Evolutionary conservation across 805 yeast genomes (phyloP).

Genomic region (Metschnikowia kofuensis): DNA sequence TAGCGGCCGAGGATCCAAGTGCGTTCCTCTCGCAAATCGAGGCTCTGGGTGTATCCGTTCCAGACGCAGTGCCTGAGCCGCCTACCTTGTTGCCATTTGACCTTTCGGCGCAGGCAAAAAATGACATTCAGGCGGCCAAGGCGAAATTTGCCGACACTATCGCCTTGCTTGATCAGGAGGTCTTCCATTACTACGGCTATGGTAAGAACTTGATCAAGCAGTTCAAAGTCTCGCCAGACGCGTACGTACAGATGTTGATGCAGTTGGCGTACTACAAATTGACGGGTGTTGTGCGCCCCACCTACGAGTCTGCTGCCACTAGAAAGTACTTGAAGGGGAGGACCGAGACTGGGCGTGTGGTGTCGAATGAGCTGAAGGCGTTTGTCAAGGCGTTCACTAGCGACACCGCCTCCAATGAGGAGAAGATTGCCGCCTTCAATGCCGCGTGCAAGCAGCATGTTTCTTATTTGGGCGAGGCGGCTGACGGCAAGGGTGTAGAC

Average conservation of each 20-base stretch:
- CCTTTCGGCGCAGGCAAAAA: conserved; percentile 48
- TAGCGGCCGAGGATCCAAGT: conserved; percentile 46
- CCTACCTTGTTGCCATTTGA: conserved; percentile 49
- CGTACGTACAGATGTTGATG: conserved; percentile 83
- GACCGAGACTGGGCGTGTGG: conserved; percentile 90
- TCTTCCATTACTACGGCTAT: conserved; percentile 76
- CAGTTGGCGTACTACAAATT: conserved; percentile 88
- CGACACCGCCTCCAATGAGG: conserved; percentile 45
- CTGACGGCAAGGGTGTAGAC: conserved; percentile 86
- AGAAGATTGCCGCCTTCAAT: conserved; percentile 66
- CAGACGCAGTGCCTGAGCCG: conserved; percentile 16
- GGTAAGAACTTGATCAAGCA: conserved; percentile 85
- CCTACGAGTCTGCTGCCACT: conserved; percentile 95
- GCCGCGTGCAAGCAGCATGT: conserved; percentile 75
- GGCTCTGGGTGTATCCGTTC: conserved; percentile 9
- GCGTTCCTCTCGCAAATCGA: conserved; percentile 28
- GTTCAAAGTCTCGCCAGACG: conserved; percentile 89
- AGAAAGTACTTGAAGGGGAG: conserved; percentile 86
- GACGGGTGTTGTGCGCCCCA: conserved; percentile 78
- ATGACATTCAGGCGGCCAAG: conserved; percentile 55
- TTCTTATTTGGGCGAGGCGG: conserved; percentile 68
- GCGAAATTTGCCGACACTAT: conserved; percentile 55
- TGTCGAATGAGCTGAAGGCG: conserved; percentile 62
- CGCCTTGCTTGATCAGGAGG: conserved; percentile 66
- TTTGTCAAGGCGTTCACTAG: conserved; percentile 77